These are phyloP conservation scores for Boletus patriciae DNA, from an alignment of 768 basidiomycete species.

Conservation along the genomic window DNA sequence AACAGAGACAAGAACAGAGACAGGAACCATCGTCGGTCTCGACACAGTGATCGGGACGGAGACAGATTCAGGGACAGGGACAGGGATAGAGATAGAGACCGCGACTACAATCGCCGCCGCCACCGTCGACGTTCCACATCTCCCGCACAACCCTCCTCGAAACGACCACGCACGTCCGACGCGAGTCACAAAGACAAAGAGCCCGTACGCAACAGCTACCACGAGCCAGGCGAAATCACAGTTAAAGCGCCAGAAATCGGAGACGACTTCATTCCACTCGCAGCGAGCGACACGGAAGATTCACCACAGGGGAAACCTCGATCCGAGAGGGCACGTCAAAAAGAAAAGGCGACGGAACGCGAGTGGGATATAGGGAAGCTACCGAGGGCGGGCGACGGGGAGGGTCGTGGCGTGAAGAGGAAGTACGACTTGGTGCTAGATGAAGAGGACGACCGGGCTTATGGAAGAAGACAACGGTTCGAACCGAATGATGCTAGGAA, in stretches of 20 bases:
- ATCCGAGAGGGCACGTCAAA: slow-evolving; percentile 20
- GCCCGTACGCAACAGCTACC: not conserved
- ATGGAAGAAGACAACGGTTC: slow-evolving; percentile 52
- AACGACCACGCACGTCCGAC: slow-evolving; percentile 18
- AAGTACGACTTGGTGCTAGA: slow-evolving; percentile 46
- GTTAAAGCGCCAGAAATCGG: slow-evolving; percentile 19
- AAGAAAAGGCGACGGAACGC: slow-evolving; percentile 29
- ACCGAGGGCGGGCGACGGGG: slow-evolving; percentile 22
- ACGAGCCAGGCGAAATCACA: slow-evolving; percentile 12
- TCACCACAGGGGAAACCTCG: slow-evolving; percentile 8
- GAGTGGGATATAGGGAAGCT: slow-evolving; percentile 44
- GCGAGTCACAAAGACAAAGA: slow-evolving; percentile 22
- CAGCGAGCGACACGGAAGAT: slow-evolving; percentile 16
- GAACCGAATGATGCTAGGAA: slow-evolving; percentile 52
- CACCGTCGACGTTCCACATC: slow-evolving; percentile 14
- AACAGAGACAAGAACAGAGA: slow-evolving; percentile 11
- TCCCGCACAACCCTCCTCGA: slow-evolving; percentile 15
- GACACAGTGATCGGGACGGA: slow-evolving; percentile 7
- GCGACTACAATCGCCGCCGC: not conserved
- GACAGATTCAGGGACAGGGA: slow-evolving; percentile 4
- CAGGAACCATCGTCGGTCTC: slow-evolving; percentile 8
- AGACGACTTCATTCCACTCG: slow-evolving; percentile 35
- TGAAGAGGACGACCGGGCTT: slow-evolving; percentile 39
- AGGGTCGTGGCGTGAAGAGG: slow-evolving; percentile 40
- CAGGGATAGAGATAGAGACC: not conserved